Evolutionary conservation across 352 stramenopile genomes (phyloP).

Genomic region (Pythium grandisporangium): DNA sequence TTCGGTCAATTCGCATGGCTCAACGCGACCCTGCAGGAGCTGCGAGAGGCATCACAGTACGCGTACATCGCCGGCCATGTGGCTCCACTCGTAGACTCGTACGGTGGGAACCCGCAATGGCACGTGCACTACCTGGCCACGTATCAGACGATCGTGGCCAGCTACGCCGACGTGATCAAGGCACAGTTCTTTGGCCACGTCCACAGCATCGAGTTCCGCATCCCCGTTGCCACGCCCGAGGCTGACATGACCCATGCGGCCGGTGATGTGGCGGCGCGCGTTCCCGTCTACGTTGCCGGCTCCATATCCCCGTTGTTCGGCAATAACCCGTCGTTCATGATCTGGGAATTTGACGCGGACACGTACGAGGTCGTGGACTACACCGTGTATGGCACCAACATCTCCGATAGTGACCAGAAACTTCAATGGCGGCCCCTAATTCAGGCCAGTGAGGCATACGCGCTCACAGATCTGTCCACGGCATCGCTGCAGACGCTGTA

Average conservation of each 20-base stretch:
- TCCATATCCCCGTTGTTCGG: conserved; percentile 86
- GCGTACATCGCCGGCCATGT: conserved; percentile 90
- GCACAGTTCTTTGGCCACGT: conserved; percentile 89
- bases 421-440: conserved; percentile 50
- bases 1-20: conserved; percentile 89
- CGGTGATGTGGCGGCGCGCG: too few relatives aligned
- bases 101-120: conserved; percentile 76
- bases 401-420: conserved; percentile 23
- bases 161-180: conserved; percentile 62
- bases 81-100: conserved; percentile 84
- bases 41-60: conserved; percentile 28
- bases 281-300: conserved; percentile 66
- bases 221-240: conserved; percentile 23
- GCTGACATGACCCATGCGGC: conserved; percentile 4
- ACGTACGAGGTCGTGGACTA: conserved; percentile 72
- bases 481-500: conserved; percentile 32
- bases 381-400: conserved; percentile 68
- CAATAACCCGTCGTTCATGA: conserved; percentile 89
- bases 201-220: conserved; percentile 88
- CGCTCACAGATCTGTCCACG: conserved; percentile 34
- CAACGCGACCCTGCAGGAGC: conserved; percentile 47
- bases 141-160: conserved; percentile 70
- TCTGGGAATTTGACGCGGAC: conserved; percentile 58
- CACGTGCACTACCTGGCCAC: conserved; percentile 68
- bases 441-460: conserved; percentile 44